Evolutionary conservation across 768 basidiomycete species (phyloP), one percentile per base, ranked within the genome.

Genomic region (Pulveroboletus frians): DNA sequence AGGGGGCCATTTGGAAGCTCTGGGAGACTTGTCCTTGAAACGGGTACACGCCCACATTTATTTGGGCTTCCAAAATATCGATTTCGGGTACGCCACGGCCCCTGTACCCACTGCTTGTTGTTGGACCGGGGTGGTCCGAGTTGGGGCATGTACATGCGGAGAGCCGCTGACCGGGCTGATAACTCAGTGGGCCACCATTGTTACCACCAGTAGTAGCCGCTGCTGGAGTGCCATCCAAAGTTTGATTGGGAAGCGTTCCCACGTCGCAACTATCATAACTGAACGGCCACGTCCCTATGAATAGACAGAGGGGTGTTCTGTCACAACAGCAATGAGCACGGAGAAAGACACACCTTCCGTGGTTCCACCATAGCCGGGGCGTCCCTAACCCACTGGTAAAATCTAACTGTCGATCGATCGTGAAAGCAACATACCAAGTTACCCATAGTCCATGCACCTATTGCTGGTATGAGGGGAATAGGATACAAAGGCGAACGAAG

Each of bases 71-170:
- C 50, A 95, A 63, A 51, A 98, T 76, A 67, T 97, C 94, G 57
- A 97, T 92, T 72, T 98, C 95, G 2, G 95, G 94, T 1, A 85
- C 89, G 29, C 82, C 82, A 44, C 94, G 81, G 17, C 84, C 84
- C 14, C 70, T 71, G 26, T 67, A 75, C 46, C 76, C 74, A 34
- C 59, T 74, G 29, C 61, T 39, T 26, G 39, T 58, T 18, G 23
- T 27, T 3, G 94, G 94, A 10, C 94, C 94, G 2, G 94, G 94
- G 63, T 98, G 94, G 57, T 91, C 89, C 26, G 80, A 79, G 11
- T 81, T 83, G 0, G 85, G 69, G 64, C 94, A 98, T 3, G 92
- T 94, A 67, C 94, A 98, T 1, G 91, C 78, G 1, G 89, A 89
- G 14, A 90, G 65, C 39, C 85, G 79, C 63, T 97, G 95, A 0